Evolutionary conservation across 2,329 filamentous ascomycete genomes (phyloP), one percentile per base, ranked within the genome.

Genomic region (Coniochaeta sp.): DNA sequence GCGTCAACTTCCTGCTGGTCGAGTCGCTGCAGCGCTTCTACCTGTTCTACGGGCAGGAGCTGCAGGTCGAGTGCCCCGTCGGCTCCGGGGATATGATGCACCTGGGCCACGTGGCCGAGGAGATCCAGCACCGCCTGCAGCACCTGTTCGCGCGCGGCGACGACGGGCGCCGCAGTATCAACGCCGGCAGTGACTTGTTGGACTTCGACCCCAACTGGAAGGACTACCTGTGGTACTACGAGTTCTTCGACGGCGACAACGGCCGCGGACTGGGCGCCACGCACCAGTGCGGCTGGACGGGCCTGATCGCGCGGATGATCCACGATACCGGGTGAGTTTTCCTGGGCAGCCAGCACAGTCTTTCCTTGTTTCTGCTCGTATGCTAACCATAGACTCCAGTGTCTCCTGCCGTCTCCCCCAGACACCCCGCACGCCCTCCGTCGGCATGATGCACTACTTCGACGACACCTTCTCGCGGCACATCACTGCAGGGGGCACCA

Each of bases 221-320:
- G 73, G 93, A 96, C 69, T 86, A 93, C 69, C 80, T 98, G 68
- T 97, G 91, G 90, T 98, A 96, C 81, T 89, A 96, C 71, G 93
- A 98, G 73, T 98, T 96, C 80, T 98, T 98, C 71, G 93, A 98
- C 70, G 93, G 92, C 42, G 93, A 98, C 72, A 88, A 81, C 57
- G 93, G 93, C 16, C 89, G 92, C 65, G 93, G 95, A 17, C 82
- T 98, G 1, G 93, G 93, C 60, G 91, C 93, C 40, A 93, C 88
- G 55, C 95, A 98, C 74, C 95, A 98, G 74, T 96, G 91, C 70
- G 93, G 93, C 57, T 98, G 95, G 93, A 97, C 93, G 40, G 93
- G 93, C 26, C 75, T 98, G 66, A 92, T 98, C 72, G 93, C 93
- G 28, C 93, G 96, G 75, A 90, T 98, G 85, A 98, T 98, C 62